Percentiles rank a stretch among this genome's conserved stretches.
These are phyloP conservation scores for Lactarius evosmus DNA, from an alignment of 768 basidiomycete genomes.

Conservation along the genomic window DNA sequence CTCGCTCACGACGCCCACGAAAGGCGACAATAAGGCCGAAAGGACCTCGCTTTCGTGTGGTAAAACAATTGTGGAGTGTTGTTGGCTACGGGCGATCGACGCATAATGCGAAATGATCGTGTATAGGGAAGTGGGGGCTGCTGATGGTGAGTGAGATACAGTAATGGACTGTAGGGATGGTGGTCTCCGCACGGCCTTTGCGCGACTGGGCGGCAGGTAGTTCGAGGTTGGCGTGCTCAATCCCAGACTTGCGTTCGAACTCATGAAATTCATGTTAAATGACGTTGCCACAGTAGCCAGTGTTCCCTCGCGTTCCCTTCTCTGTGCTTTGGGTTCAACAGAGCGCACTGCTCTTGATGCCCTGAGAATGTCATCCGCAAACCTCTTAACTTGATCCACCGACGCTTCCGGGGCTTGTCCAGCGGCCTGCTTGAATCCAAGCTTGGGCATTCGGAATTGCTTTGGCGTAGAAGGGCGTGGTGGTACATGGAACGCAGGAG, in stretches of 20 bases:
- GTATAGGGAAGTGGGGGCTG: constrained; percentile 38
- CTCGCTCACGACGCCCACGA: constrained; percentile 41
- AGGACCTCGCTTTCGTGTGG: constrained; percentile 60
- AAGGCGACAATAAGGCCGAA: constrained; percentile 56
- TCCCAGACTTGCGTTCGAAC: constrained; percentile 35
- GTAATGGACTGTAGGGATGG: constrained; percentile 42
- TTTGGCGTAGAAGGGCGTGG: constrained; percentile 27
- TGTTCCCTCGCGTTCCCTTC: constrained; percentile 33
- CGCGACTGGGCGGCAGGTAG: constrained; percentile 7
- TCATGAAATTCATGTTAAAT: constrained; percentile 38
- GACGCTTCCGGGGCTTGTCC: constrained; percentile 56
- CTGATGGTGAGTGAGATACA: constrained; percentile 35
- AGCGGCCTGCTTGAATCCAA: constrained; percentile 63
- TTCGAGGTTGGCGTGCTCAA: constrained; percentile 29
- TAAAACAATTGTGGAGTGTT: constrained; percentile 36
- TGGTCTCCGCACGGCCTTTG: constrained; percentile 41
- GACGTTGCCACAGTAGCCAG: constrained; percentile 17
- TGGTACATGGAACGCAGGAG: constrained; percentile 4
- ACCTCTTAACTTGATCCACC: constrained; percentile 47
- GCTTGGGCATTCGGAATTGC: constrained; percentile 45
- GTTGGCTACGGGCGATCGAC: constrained; percentile 30
- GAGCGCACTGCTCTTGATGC: constrained; percentile 55
- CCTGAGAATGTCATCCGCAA: constrained; percentile 54
- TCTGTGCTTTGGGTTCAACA: constrained; percentile 39
- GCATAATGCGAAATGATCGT: constrained; percentile 45